Percentiles rank a stretch among this genome's conserved stretches.
Conservation (phyloP, 1,284 basidiomycete species). For the Sanghuangporus baumii region DNA sequence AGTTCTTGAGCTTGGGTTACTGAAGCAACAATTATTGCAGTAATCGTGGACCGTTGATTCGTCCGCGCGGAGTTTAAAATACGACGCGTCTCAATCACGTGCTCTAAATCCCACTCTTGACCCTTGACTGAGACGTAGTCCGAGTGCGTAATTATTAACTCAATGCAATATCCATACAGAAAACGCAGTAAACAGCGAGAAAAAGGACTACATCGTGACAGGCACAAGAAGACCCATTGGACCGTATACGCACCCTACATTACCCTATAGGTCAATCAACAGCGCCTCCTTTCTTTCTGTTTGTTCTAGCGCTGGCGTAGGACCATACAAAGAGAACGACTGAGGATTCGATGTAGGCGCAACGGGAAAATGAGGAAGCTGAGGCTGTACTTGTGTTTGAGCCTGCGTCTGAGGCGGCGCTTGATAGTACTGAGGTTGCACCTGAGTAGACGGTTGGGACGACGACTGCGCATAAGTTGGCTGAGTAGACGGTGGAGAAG, state of each 20-base stretch:
- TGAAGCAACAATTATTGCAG: too few species aligned
- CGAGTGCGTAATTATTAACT: not conserved
- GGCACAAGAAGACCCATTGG: not conserved
- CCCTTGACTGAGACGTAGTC: not conserved
- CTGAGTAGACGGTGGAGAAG: constrained; percentile 17
- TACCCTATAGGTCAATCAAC: constrained; percentile 64
- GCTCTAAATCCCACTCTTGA: not conserved
- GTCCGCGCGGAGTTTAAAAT: too few species aligned
- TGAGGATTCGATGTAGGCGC: constrained; percentile 64
- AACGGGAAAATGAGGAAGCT: constrained; percentile 59
- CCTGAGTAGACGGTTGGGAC: constrained; percentile 18
- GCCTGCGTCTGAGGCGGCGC: constrained; percentile 21
- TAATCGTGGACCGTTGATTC: too few species aligned
- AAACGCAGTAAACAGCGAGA: not conserved
- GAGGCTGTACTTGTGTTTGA: constrained; percentile 25
- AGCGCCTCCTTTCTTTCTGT: constrained; percentile 78
- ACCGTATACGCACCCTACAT: not conserved
- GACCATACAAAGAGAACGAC: constrained; percentile 43
- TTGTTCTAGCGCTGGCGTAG: constrained; percentile 44
- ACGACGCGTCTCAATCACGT: too few species aligned
- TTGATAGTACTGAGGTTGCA: constrained; percentile 20
- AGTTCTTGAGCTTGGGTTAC: too few species aligned
- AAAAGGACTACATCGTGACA: not conserved
- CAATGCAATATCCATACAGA: not conserved
- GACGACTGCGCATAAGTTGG: constrained; percentile 18